Evolutionary conservation across 108 stramenopile species (phyloP), one percentile per base, ranked within the genome.

Genomic region (Skeletonema marinoi): DNA sequence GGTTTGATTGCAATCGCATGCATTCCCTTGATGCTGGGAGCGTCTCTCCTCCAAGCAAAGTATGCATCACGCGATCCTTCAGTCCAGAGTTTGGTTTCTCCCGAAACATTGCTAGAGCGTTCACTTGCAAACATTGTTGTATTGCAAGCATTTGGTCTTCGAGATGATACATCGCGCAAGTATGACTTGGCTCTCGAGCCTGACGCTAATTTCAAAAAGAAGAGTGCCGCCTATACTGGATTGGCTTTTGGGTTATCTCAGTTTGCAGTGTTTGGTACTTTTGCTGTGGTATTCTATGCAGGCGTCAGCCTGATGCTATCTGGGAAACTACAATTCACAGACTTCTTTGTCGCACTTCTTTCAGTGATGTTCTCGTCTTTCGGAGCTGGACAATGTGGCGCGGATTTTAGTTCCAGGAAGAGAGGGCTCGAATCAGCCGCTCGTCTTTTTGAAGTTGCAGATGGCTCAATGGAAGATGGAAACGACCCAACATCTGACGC

Each of bases 401-500:
- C 80, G 16, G 78, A 83, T 72, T 69, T 78, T 32, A 64, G 44
- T 33, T 82, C 82, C 7, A 41, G 62, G 6, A 78, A 71, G 62
- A 71, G 63, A 48, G 88, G 85, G 6, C 30, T 75, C 3, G 80
- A 77, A 14, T 85, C 85, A 29, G 83, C 73, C 3, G 60, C 59
- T 41, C 31, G 69, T 31, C 62, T 88, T 13, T 88, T 88, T 59
- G 67, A 30, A 14, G 19, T 86, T 19, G 48, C 86, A 32, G 88
- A 88, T 62, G 72, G 68, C 6, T 46, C 17, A 29, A 51, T 71
- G 30, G 61, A 32, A 19, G 73, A 73, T 50, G 74, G 82, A 21
- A 38, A 65, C 30, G 92, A 92, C 67, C 84, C 92, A 21, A 85
- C 83, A 10, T 91, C 88, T 17, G 32, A 66, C 8, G 61, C 56